Conservation (phyloP, 306 rosid genomes). For the Quercus robur region DNA sequence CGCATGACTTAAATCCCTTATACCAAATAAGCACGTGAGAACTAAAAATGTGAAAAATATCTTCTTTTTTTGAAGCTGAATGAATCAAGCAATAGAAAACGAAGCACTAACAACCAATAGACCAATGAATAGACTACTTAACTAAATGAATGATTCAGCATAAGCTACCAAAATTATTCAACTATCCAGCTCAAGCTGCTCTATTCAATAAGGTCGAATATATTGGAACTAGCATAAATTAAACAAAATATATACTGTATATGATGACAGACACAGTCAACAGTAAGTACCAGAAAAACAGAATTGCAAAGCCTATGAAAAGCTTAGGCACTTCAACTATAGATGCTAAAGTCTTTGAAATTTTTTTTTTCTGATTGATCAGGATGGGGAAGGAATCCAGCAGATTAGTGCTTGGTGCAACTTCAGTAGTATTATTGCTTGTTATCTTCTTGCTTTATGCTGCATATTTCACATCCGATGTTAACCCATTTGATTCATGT, state of each 20-base stretch:
- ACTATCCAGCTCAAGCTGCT: not conserved
- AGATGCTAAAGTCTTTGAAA: not conserved
- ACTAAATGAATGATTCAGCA: not conserved
- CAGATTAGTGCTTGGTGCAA: conserved; percentile 9
- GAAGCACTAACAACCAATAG: not conserved
- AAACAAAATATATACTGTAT: not conserved
- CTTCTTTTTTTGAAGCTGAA: not conserved
- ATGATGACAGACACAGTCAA: not conserved
- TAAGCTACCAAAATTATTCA: not conserved
- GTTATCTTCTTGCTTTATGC: conserved; percentile 13
- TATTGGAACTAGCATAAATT: too few relatives aligned
- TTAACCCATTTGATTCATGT: conserved; percentile 10
- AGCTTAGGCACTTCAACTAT: not conserved
- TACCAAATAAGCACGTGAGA: too few relatives aligned
- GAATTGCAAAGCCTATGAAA: too few relatives aligned
- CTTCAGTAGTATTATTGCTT: conserved; percentile 6
- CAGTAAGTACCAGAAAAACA: not conserved
- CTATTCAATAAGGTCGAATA: not conserved
- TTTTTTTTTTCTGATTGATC: not conserved
- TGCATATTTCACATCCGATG: not conserved
- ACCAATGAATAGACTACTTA: not conserved
- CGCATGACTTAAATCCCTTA: too few relatives aligned
- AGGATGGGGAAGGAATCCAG: conserved; percentile 14
- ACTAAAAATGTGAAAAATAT: too few relatives aligned
- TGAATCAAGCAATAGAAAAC: not conserved